Percentiles rank a stretch among this genome's conserved stretches.
Evolutionary conservation across 768 basidiomycete species (phyloP).

Genomic region (Rhizopogon rudus): DNA sequence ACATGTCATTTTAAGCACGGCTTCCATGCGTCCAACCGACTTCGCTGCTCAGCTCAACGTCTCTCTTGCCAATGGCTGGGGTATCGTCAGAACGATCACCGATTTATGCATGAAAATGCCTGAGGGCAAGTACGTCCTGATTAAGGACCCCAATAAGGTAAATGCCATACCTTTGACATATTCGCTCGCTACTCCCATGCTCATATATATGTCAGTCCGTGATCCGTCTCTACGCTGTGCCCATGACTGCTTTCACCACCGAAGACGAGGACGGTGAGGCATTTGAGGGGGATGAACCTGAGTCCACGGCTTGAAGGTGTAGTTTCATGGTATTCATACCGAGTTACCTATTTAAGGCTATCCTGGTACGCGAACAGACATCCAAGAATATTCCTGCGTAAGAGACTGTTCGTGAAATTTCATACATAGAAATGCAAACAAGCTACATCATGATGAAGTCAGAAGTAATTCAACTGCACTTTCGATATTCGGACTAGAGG

Average conservation of each 20-base stretch:
- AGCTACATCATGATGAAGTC: constrained; percentile 34
- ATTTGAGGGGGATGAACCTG: constrained; percentile 39
- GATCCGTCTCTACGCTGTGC: constrained; percentile 92
- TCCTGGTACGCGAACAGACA: background rate
- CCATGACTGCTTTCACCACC: constrained; percentile 76
- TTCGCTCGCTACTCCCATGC: background rate
- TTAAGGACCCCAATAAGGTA: constrained; percentile 98
- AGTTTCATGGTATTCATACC: constrained; percentile 6
- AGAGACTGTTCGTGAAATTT: background rate
- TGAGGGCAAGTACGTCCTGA: constrained; percentile 95
- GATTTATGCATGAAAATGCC: constrained; percentile 96
- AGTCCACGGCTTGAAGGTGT: constrained; percentile 24
- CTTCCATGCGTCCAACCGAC: constrained; percentile 90
- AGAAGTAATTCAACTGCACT: constrained; percentile 78
- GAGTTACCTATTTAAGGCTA: background rate
- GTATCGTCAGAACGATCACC: constrained; percentile 91
- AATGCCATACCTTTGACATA: constrained; percentile 16
- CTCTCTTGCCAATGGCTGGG: constrained; percentile 95
- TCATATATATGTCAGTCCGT: constrained; percentile 60
- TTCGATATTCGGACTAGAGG: constrained; percentile 67
- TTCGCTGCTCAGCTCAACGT: constrained; percentile 96
- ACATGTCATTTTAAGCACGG: constrained; percentile 92
- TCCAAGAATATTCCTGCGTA: background rate
- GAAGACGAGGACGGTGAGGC: constrained; percentile 64
- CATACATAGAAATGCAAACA: background rate